Base-by-base conservation (phyloP, 257 asterid species). In the Petunia secreta region DNA sequence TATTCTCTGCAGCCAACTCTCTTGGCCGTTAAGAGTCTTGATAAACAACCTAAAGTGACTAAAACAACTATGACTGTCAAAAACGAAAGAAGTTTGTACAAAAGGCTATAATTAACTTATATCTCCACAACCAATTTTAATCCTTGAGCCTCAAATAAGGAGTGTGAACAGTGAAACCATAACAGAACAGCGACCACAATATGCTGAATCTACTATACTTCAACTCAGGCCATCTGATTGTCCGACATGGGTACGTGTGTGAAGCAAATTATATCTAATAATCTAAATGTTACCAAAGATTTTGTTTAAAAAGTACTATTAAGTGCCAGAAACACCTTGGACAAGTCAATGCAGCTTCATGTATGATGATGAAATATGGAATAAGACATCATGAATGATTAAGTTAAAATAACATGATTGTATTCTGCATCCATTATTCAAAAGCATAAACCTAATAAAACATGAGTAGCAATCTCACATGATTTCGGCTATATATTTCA, bases 121-220 rank as follows among this genome's bases (percentile, higher is more conserved):
- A 71, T 71, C 77, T 46, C 16, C 8, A 71, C 6, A 50, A 48
- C 59, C 44, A 34, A 48, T 48, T 50, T 71, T 71, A 36, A 71
- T 14, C 5, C 34, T 71, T 48, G 43, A 48, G 1, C 2, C 34
- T 48, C 77, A 48, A 9, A 48, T 40, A 48, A 46, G 10, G 77
- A 48, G 77, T 1, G 25, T 71, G 5, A 1, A 71, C 43, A 48
- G 59, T 11, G 3, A 34, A 15, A 36, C 11, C 1, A 25, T 25
- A 25, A 25, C 25, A 25, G 25, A 25, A 25, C 25, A 25, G 25
- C 25, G 25, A 25, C 25, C 25, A 1, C 10, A 34, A 44, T 25
- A 48, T 11, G 77, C 1, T 48, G 43, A 71, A 34, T 60, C 60
- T 34, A 46, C 25, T 10, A 41, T 69, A 10, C 58, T 8, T 43